Base-by-base conservation (phyloP, 208 protist species). In the Naegleria lovaniensis region DNA sequence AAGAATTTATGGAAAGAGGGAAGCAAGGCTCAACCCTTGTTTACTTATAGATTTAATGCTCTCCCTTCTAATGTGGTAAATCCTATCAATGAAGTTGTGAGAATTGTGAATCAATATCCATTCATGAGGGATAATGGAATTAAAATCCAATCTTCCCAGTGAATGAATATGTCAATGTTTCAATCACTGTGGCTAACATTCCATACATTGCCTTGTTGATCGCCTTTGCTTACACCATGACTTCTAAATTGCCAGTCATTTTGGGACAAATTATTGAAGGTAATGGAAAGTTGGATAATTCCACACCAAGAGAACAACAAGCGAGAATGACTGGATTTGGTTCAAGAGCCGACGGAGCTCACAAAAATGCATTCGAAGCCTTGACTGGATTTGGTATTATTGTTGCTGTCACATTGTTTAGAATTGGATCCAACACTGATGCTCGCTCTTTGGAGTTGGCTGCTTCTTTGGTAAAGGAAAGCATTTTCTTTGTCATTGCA, bases 221-320 rank as follows among this genome's bases (percentile, higher is more conserved):
- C 25, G 38, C 38, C 41, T 85, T 85, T 33, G 22, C n/a, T 25
- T 43, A 36, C 15, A 85, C 79, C 19, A 43, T 85, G 13, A 43
- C 38, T 39, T 43, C 79, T 43, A 85, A 85, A 43, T 5, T 85
- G 5, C 79, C 79, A 43, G 36, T 85, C 36, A 43, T 39, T 29
- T 43, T 85, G 13, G 79, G 22, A 43, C 79, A 85, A 85, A 43
- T 85, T 38, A 43, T 85, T 85, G 79, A 39, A 43, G 79, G 79
- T 25, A 85, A 85, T 43, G 79, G 79, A n/a, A 85, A 43, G 41
- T 85, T 43, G 15, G 38, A 85, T 11, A 85, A 85, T 85, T 0
- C n/a, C 4, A 43, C 79, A 22, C 79, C 79, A 85, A 85, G 79
- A 85, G 38, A 16, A 36, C 79, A 85, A 85, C 79, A 85, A 85